Base-by-base conservation (phyloP, 2,329 filamentous ascomycete species). In the Mariannaea sp. region DNA sequence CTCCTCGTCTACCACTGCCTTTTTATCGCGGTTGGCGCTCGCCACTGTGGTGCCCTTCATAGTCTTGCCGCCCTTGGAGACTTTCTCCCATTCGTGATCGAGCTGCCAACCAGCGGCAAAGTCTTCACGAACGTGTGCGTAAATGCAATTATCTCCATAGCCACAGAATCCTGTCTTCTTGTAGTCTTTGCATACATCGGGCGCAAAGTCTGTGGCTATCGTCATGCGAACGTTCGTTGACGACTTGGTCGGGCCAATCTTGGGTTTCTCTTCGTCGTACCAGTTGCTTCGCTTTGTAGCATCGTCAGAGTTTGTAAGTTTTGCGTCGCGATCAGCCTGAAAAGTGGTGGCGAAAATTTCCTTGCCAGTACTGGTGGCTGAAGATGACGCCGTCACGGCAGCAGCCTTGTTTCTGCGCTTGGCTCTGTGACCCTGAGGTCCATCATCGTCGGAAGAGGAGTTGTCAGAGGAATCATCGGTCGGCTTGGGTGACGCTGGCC, bases 51-150 rank as follows among this genome's bases (percentile, higher is more conserved):
- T 89, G 6, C 86, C 87, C 5, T 75, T 77, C 1, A 81, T 61
- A 38, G 82, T 78, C 67, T 84, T 86, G 71, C 85, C 86, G 42
- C 82, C 88, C 66, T 89, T 92, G 6, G 85, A 89, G 2, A 87
- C 85, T 29, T 84, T 87, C 69, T 99, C 94, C 94, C 94, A 99
- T 42, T 97, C 93, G 46, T 83, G 82, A 71, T 99, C 94, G 4
- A 99, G 80, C 70, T 97, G 91, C 94, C 94, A 99, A 3, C 94
- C 94, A 69, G 92, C 88, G 64, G 93, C 91, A 68, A 90, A 88
- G 71, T 91, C 88, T 65, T 90, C 87, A 53, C 90, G 78, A 5
- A 84, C 84, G 66, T 94, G 90, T 1, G 91, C 68, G 68, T 86
- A 94, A 67, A 92, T 96, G 77, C 86, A 17, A 75, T 89, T 59